Evolutionary conservation across 768 basidiomycete genomes (phyloP).

Genomic region (Pleurotus giganteus): DNA sequence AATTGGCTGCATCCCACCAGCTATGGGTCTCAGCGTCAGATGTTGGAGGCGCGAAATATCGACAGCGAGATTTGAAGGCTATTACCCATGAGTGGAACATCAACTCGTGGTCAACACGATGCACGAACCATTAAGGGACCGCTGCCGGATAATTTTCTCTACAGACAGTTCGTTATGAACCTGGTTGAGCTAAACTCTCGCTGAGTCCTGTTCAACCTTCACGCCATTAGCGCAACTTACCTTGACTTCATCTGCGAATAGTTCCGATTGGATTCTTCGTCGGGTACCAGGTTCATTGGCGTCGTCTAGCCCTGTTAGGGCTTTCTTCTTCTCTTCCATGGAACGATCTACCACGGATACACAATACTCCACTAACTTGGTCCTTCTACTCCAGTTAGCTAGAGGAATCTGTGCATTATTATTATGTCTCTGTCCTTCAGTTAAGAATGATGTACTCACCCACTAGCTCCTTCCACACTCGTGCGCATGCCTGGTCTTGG

Average conservation of each 20-base stretch:
- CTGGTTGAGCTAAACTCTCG: constrained; percentile 56
- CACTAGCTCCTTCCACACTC: constrained; percentile 76
- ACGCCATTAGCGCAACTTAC: constrained; percentile 32
- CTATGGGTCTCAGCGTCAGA: constrained; percentile 55
- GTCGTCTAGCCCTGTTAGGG: constrained; percentile 38
- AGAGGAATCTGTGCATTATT: constrained; percentile 12
- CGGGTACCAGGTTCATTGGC: constrained; percentile 37
- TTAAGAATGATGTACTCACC: constrained; percentile 44
- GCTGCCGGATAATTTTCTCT: constrained; percentile 67
- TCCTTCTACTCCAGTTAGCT: constrained; percentile 73
- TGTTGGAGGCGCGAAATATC: constrained; percentile 69
- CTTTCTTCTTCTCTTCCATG: constrained; percentile 50
- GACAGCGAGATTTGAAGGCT: constrained; percentile 81
- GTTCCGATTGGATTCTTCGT: constrained; percentile 51
- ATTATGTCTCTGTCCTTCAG: constrained; percentile 17
- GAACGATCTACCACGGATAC: constrained; percentile 66
- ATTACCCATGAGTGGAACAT: constrained; percentile 9
- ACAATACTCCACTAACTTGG: constrained; percentile 75
- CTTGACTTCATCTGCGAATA: constrained; percentile 71
- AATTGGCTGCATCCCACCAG: constrained; percentile 48
- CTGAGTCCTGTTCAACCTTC: constrained; percentile 12
- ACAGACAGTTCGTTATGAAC: constrained; percentile 73
- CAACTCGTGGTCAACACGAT: neutral
- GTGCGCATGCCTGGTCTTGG: constrained; percentile 73
- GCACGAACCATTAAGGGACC: constrained; percentile 66